Percentiles rank a stretch among this genome's conserved stretches.
phyloP scores from a whole-genome alignment of 2,329 filamentous ascomycete genomes.

The Paecilomyces dactylethromorphus region DNA sequence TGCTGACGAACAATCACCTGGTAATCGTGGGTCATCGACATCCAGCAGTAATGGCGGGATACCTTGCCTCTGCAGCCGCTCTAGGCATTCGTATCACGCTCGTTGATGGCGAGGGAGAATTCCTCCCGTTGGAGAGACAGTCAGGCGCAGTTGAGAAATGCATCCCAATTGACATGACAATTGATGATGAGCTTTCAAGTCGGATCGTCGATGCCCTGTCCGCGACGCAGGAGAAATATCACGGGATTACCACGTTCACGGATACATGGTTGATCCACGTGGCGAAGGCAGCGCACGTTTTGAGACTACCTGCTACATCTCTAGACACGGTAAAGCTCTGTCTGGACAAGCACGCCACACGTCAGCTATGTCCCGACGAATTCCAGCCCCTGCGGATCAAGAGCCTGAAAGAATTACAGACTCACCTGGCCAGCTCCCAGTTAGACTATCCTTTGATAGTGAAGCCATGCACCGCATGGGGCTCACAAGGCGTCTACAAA shows the following conservation, averaged over 20 bases:
- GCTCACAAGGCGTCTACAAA: conserved; percentile 6
- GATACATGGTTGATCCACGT: conserved; percentile 22
- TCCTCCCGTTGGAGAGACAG: conserved; percentile 26
- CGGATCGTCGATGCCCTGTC: conserved; percentile 24
- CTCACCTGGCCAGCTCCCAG: not conserved
- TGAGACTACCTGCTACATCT: conserved; percentile 26
- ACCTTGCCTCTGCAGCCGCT: conserved; percentile 19
- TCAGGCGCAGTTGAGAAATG: conserved; percentile 23
- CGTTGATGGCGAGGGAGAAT: conserved; percentile 32
- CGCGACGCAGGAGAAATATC: conserved; percentile 14
- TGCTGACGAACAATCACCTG: not conserved
- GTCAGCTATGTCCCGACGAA: conserved; percentile 11
- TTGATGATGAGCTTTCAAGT: conserved; percentile 17
- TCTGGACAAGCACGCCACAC: conserved; percentile 24
- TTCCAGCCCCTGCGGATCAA: not conserved
- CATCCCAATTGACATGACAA: conserved; percentile 19
- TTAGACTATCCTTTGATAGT: not conserved
- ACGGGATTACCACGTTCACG: conserved; percentile 33
- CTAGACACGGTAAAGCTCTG: conserved; percentile 21
- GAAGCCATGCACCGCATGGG: not conserved
- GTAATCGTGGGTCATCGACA: conserved; percentile 5
- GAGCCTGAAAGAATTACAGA: not conserved
- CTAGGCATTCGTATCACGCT: conserved; percentile 32
- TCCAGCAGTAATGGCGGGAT: conserved; percentile 1
- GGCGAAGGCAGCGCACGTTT: conserved; percentile 22